Evolutionary conservation across 1,284 basidiomycete genomes (phyloP).

Genomic region (Cryptococcus maquisensis): DNA sequence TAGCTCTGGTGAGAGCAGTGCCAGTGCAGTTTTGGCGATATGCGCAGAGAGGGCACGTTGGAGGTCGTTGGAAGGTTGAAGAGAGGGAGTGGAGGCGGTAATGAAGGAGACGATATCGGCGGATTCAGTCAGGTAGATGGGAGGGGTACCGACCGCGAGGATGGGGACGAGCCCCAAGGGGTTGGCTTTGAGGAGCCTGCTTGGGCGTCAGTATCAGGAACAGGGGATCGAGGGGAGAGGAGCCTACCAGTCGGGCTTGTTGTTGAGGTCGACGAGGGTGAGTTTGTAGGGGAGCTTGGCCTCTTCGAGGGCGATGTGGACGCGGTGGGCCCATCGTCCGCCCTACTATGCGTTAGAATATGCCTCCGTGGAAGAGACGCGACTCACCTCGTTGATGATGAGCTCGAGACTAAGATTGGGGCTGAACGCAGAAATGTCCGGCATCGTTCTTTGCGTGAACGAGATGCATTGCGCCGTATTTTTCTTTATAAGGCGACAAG

Average conservation of each 20-base stretch:
- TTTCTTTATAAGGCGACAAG: background rate
- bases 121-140: background rate
- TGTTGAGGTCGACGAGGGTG: background rate
- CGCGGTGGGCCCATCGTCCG: background rate
- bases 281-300: background rate
- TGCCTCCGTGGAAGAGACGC: background rate
- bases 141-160: background rate
- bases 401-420: background rate
- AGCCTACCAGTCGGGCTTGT: background rate
- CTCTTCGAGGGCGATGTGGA: background rate
- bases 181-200: constrained; percentile 1
- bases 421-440: background rate
- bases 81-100: background rate
- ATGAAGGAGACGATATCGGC: background rate
- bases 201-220: background rate
- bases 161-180: background rate
- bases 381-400: background rate
- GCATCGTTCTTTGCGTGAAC: background rate
- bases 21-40: background rate
- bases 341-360: background rate
- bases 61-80: background rate
- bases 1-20: background rate
- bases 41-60: background rate
- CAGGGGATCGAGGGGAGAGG: background rate
- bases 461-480: background rate